Percentiles rank a stretch among this genome's conserved stretches.
These are phyloP conservation scores for Plantago major DNA, from an alignment of 257 asterid genomes.

Conservation along the genomic window DNA sequence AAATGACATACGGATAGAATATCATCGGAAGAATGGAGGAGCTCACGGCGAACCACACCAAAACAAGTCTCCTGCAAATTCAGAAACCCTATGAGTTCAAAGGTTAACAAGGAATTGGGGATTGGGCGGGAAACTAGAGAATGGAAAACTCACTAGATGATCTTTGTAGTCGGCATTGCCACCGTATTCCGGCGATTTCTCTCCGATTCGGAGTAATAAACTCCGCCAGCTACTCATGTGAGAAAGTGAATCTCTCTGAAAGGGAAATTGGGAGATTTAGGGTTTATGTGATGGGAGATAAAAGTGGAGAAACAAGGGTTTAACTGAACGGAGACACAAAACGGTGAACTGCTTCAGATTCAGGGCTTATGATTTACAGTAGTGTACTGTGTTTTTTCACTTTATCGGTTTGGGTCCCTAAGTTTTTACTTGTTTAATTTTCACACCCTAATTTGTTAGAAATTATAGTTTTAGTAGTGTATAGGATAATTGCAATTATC, in stretches of 20 bases:
- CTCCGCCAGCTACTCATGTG: slow-evolving; percentile 78
- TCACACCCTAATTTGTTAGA: no score
- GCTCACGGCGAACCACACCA: slow-evolving; percentile 83
- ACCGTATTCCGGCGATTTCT: slow-evolving; percentile 84
- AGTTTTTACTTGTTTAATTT: no score
- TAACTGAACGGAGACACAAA: background rate
- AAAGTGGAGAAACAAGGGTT: slow-evolving; percentile 22
- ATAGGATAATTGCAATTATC: no score
- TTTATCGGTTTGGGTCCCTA: no score
- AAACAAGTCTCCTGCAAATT: slow-evolving; percentile 77
- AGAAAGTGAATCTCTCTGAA: background rate
- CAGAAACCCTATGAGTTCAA: background rate
- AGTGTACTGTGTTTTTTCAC: no score
- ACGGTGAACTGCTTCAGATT: no score
- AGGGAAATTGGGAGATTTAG: slow-evolving; percentile 4
- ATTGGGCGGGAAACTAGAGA: slow-evolving; percentile 17
- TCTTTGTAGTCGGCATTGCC: slow-evolving; percentile 75
- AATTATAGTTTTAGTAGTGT: no score
- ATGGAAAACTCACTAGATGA: slow-evolving; percentile 58
- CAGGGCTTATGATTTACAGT: no score
- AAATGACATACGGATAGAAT: slow-evolving; percentile 37
- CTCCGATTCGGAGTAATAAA: slow-evolving; percentile 85
- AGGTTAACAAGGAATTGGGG: slow-evolving; percentile 28
- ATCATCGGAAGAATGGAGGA: slow-evolving; percentile 56
- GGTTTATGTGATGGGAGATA: slow-evolving; percentile 13